Base-by-base conservation (phyloP, 1,139 yeast species). In the Pichia sp. region DNA sequence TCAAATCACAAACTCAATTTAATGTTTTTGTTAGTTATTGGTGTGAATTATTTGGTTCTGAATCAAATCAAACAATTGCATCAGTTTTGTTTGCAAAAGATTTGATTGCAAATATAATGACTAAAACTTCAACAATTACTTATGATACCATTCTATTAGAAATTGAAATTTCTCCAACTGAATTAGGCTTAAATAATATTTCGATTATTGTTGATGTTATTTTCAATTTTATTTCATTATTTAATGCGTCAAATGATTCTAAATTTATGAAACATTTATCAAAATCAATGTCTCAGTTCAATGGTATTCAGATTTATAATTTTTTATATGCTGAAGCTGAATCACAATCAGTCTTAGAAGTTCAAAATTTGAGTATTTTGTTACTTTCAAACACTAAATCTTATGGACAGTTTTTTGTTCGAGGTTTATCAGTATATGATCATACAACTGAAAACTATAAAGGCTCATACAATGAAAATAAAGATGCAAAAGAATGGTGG, bases 11-110 rank as follows among this genome's bases (percentile, higher is more conserved):
- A 3, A 53, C 50, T 19, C 57, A 61, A 39, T 13, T 53, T 5
- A 18, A 47, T 7, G 56, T 73, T 28, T 73, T 70, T 47, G 67
- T 69, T 29, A 67, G 67, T 18, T 65, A 74, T 7, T 83, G 87
- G 86, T 72, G 81, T 51, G 77, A 76, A 50, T 49, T 83, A 0
- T 66, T 84, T 45, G 91, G 91, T 0, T 84, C 81, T 61, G 91
- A 85, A 66, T 66, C 79, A 2, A 52, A 60, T 2, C 75, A 75
- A 0, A 78, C 88, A 0, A 42, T 66, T 9, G 56, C 54, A 14
- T 0, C 66, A 73, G 39, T 73, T 72, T 48, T 67, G 56, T 51
- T 67, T 76, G 25, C 65, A 56, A 19, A 45, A 49, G 42, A 69
- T 19, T 71, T 67, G 52, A 67, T 74, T 7, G 65, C 70, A 1